Conservation (phyloP, 371 early-diverging fungal genomes). For the Mortierella sp. region DNA sequence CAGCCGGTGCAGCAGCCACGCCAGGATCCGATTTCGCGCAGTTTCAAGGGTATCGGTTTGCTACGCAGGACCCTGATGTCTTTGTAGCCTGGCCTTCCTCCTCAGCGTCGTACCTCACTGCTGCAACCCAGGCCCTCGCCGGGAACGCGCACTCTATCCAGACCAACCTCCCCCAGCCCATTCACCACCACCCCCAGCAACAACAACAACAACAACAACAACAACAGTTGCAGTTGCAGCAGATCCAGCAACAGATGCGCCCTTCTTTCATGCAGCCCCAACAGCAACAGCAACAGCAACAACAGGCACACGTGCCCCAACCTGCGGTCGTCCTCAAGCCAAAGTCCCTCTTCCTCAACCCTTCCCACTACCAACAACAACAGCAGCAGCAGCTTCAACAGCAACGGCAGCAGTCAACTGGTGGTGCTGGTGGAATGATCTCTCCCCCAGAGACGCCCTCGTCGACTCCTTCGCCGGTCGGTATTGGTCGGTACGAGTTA, state of each 20-base stretch:
- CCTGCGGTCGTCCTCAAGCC: conserved; percentile 10
- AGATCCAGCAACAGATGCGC: conserved; percentile 7
- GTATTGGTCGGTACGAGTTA: conserved; percentile 5
- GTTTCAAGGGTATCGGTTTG: conserved; percentile 33
- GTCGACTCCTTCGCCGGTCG: conserved; percentile 37
- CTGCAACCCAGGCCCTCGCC: conserved; percentile 29
- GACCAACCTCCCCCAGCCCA: conserved; percentile 18
- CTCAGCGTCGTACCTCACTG: conserved; percentile 37
- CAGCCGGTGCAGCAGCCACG: too few relatives aligned
- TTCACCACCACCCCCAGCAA: background rate
- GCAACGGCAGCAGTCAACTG: background rate
- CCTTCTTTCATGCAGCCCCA: conserved; percentile 8
- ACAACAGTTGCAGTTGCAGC: conserved; percentile 7
- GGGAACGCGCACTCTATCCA: conserved; percentile 22
- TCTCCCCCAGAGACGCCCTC: conserved; percentile 55
- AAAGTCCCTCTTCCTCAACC: conserved; percentile 8
- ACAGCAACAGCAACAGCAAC: conserved; percentile 18
- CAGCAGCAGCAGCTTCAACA: conserved; percentile 7
- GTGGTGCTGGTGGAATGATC: conserved; percentile 17
- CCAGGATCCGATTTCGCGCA: conserved; percentile 17
- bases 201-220: conserved; percentile 6
- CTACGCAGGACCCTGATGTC: conserved; percentile 20
- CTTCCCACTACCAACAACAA: background rate
- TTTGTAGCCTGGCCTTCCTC: conserved; percentile 29
- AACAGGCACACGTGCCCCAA: conserved; percentile 12